These are phyloP conservation scores for Alternaria triticimaculans DNA, from an alignment of 2,329 filamentous ascomycete genomes.

Conservation along the genomic window DNA sequence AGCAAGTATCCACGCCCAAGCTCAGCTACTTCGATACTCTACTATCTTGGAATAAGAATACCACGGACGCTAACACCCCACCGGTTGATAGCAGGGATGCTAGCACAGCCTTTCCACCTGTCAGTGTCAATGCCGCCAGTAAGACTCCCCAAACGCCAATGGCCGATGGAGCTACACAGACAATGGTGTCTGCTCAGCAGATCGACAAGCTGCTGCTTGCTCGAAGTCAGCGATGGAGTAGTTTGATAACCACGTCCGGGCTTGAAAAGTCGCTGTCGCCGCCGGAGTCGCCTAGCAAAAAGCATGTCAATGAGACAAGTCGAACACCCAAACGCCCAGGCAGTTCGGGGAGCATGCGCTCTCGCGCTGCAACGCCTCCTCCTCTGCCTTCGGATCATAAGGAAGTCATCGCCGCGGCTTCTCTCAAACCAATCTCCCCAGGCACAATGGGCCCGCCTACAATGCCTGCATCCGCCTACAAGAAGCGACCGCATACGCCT, in stretches of 20 bases:
- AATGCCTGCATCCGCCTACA: slow-evolving; percentile 78
- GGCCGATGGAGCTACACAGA: slow-evolving; percentile 79
- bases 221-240: slow-evolving; percentile 49
- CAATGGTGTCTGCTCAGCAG: slow-evolving; percentile 78
- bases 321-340: slow-evolving; percentile 64
- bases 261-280: slow-evolving; percentile 42
- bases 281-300: slow-evolving; percentile 45
- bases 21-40: slow-evolving; percentile 53
- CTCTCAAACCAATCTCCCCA: slow-evolving; percentile 58
- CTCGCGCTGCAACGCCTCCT: slow-evolving; percentile 62
- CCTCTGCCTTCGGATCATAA: slow-evolving; percentile 84
- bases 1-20: slow-evolving; percentile 38
- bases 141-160: slow-evolving; percentile 50
- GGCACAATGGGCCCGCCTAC: slow-evolving; percentile 81
- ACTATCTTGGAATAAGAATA: slow-evolving; percentile 54
- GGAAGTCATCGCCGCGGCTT: slow-evolving; percentile 81
- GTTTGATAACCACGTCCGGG: slow-evolving; percentile 36
- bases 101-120: slow-evolving; percentile 32
- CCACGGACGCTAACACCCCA: slow-evolving; percentile 2
- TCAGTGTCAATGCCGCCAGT: slow-evolving; percentile 31
- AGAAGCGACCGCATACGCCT: slow-evolving; percentile 52
- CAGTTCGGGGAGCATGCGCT: slow-evolving; percentile 73
- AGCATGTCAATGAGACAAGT: slow-evolving; percentile 31
- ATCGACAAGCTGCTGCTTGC: slow-evolving; percentile 77
- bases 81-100: slow-evolving; percentile 17